Base-by-base conservation (phyloP, 129 eudicot genomes). In the Chrysanthemum lavandulifolium region DNA sequence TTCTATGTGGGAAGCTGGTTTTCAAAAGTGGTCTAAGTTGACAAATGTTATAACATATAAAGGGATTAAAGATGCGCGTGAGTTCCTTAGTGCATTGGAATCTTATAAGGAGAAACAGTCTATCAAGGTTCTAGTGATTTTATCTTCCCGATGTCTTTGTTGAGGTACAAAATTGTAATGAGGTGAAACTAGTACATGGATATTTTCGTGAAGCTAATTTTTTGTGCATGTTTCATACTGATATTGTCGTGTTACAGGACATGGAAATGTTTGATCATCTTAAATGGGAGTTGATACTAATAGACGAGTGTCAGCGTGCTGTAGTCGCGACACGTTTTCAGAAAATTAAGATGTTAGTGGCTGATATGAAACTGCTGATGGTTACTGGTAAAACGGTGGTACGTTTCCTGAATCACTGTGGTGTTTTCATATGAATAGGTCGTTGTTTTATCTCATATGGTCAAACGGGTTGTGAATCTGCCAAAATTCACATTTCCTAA, bases 1-100 rank as follows among this genome's bases (percentile, higher is more conserved):
- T 55, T 65, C 82, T 13, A 67, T 61, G 72, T 85, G 84, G 86
- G 84, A 76, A 73, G 62, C 69, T 7, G 86, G 82, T 65, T 85
- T 85, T 68, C 76, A 77, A 9, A 76, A 71, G 6, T 81, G 75
- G 82, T 75, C 79, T 8, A 66, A 77, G 27, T 51, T 58, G 18
- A 57, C 79, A 27, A 74, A 75, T 50, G 55, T 81, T 67, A 72
- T 81, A 29, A 74, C 72, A 2, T 85, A 85, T 82, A 61, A 62
- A 29, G 89, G 83, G 77, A 78, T 43, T 23, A 78, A 63, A 56
- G 86, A 78, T 40, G 67, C 40, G 14, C 76, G 80, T 51, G 73
- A 68, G 51, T 53, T 50, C 67, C 81, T 84, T 45, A 80, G 80
- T 72, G 45, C 72, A 23, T 45, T 61, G 4, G 79, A 80, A 59